Evolutionary conservation across 1,284 basidiomycete genomes (phyloP).

Genomic region (Ganoderma meredithae): DNA sequence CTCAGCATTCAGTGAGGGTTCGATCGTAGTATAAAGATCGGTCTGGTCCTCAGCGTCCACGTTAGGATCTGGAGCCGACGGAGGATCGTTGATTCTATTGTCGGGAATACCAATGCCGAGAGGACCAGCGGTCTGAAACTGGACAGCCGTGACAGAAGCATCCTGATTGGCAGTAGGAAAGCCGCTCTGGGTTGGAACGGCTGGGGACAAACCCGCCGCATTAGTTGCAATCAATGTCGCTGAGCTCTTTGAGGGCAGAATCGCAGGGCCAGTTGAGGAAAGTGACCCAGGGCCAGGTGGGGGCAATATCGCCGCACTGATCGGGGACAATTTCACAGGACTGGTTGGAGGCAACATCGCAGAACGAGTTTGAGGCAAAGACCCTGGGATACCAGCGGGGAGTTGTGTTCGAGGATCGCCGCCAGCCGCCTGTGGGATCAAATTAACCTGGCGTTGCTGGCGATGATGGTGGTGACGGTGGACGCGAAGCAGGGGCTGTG

Average conservation of each 20-base stretch:
- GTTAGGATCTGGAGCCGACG: neutral
- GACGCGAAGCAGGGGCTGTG: conserved; percentile 3
- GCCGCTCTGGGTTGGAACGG: neutral
- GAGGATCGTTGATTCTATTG: neutral
- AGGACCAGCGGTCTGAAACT: neutral
- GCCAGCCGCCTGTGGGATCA: neutral
- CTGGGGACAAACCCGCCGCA: neutral
- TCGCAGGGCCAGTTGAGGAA: neutral
- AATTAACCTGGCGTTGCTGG: neutral
- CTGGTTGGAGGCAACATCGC: neutral
- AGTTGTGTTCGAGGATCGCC: neutral
- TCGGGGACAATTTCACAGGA: neutral
- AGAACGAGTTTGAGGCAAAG: neutral
- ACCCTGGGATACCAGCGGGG: neutral
- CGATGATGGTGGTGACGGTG: neutral
- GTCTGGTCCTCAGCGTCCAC: neutral
- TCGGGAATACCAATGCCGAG: neutral
- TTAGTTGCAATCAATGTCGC: neutral
- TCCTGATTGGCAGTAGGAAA: neutral
- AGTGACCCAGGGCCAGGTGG: neutral
- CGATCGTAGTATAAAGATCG: neutral
- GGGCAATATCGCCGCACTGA: too few relatives aligned
- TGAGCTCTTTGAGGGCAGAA: neutral
- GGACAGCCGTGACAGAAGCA: neutral
- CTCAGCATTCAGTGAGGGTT: neutral